Base-by-base conservation (phyloP, 2,329 filamentous ascomycete species). In the Helotiales sp. region DNA sequence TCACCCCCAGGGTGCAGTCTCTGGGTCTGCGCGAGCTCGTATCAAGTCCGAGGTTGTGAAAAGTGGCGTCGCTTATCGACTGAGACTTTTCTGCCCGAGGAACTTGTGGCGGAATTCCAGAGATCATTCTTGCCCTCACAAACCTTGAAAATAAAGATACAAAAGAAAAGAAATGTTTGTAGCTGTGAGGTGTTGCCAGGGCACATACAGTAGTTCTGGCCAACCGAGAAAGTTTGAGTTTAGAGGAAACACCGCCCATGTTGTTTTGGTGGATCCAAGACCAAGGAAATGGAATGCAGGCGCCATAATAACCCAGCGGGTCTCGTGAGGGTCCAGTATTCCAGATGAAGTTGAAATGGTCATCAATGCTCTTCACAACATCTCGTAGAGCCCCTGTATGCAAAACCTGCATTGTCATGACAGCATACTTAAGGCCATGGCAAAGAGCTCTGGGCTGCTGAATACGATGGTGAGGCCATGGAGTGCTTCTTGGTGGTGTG, bases 11-110 rank as follows among this genome's bases (percentile, higher is more conserved):
- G 57, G 28, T 45, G 40, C 40, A 22, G 24, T 17, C 24, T 34
- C 40, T 26, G 6, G 54, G 64, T 30, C 49, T 22, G 43, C 45
- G 32, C 45, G 58, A 30, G 40, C 57, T 65, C 63, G 66, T 65
- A 65, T 60, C 47, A 55, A 30, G 30, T 34, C 11, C 34, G 43
- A 15, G 43, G 10, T 37, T 30, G 15, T 30, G 22, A 45, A 61
- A 47, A 55, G 43, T 58, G 64, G 67, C 67, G 67, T 57, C 43
- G 43, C 54, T 45, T 30, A 47, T 57, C 52, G 32, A 24, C 26
- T 40, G 37, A 26, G 32, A 40, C 54, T 59, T 40, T 34, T 32
- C 6, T 30, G 5, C 20, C 30, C 10, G 13, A 57, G 30, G 54
- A 34, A 20, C n/a, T n/a, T 57, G 52, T 20, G 30, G n/a, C n/a